Percentiles rank a stretch among this genome's conserved stretches.
Conservation (phyloP, 1,284 basidiomycete genomes). For the Singerocomus inundabilis region DNA sequence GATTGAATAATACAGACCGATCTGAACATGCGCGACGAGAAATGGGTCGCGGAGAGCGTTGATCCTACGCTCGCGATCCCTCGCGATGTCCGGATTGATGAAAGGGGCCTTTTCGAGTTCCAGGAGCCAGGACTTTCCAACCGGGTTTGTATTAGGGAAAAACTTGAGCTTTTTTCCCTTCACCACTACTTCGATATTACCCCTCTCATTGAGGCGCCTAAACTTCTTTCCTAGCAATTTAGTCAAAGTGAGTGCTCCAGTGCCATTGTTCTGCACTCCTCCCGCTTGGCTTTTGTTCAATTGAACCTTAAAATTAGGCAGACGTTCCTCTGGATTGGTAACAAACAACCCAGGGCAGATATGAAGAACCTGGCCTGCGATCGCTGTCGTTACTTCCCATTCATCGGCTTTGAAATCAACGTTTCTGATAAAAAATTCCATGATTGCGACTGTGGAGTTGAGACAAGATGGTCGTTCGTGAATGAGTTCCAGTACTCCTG, state of each 20-base stretch:
- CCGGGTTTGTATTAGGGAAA: slow-evolving; percentile 15
- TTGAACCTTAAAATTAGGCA: slow-evolving; percentile 55
- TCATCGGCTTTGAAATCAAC: slow-evolving; percentile 47
- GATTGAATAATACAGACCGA: slow-evolving; percentile 45
- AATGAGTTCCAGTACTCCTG: not conserved
- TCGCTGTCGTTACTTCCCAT: slow-evolving; percentile 54
- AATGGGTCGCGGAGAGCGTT: slow-evolving; percentile 45
- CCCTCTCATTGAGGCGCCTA: slow-evolving; percentile 39
- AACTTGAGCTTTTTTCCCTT: slow-evolving; percentile 34
- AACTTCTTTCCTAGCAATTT: slow-evolving; percentile 45
- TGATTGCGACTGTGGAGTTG: slow-evolving; percentile 17
- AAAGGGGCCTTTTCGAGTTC: slow-evolving; percentile 59
- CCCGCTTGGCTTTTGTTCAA: slow-evolving; percentile 48
- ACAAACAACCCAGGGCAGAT: slow-evolving; percentile 40
- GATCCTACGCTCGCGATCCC: slow-evolving; percentile 48
- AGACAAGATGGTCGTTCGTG: not conserved
- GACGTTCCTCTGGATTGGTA: slow-evolving; percentile 36
- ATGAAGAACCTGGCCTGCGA: slow-evolving; percentile 54
- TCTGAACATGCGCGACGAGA: slow-evolving; percentile 58
- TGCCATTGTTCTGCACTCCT: slow-evolving; percentile 58
- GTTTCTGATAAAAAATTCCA: slow-evolving; percentile 53
- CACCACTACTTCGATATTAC: slow-evolving; percentile 40
- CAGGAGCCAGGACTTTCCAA: slow-evolving; percentile 27
- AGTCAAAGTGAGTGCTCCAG: slow-evolving; percentile 49
- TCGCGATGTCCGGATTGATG: slow-evolving; percentile 57